Evolutionary conservation across 2,329 filamentous ascomycete species (phyloP), one percentile per base, ranked within the genome.

Genomic region (Epichloe brachyelytri): DNA sequence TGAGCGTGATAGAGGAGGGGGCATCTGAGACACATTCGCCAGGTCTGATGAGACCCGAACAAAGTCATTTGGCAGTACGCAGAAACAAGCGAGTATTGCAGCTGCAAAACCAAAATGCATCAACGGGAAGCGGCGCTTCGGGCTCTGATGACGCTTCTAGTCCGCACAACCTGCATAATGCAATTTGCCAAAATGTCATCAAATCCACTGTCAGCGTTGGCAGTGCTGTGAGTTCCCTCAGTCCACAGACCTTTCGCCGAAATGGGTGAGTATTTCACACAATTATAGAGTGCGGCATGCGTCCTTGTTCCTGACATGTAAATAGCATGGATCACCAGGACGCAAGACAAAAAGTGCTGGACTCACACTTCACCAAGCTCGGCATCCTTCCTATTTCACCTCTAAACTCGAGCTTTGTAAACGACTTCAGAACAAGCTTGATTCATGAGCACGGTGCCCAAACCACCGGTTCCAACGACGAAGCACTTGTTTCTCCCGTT

Each of bases 401-500:
- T 12, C 20, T 51, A 14, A 50, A 45, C 33, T 14, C 39, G 7
- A 17, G 14, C n/a, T 51, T 53, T 30, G 12, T 47, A 3, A 40
- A 41, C 40, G 45, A 46, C 20, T 41, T 17, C 72, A 4, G 26
- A n/a, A 26, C 36, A 14, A 14, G 26, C 22, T 12, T 36, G 14
- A 17, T 37, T 20, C 30, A 12, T 22, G 34, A n/a, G 11, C 39
- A 17, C n/a, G 37, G 10, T 38, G 34, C 8, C 26, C 17, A 38
- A 10, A 6, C 14, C 14, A 10, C 30, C 40, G 5, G 39, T 7
- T 5, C 14, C 37, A 20, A 3, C 10, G n/a, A 11, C 12, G 17
- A 40, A 26, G 30, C 11, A 26, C 17, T 30, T 4, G 41, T 33
- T 6, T 46, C 46, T 22, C 15, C 38, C 3, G 17, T 39, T 8